These are phyloP conservation scores for Opeltia flavorubescens DNA, from an alignment of 495 filamentous ascomycete species.

Conservation along the genomic window DNA sequence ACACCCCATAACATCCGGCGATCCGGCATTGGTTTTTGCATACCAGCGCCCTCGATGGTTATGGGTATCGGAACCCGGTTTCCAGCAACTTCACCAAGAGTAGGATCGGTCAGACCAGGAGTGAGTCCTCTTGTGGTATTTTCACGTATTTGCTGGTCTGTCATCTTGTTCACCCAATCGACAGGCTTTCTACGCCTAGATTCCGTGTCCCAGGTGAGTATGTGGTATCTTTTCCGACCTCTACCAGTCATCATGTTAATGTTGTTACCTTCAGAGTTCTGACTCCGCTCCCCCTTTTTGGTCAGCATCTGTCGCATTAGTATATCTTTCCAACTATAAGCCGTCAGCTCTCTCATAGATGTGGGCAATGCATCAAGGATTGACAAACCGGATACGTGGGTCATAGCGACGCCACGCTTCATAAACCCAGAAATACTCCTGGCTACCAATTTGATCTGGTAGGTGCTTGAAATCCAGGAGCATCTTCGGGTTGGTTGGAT, in stretches of 20 bases:
- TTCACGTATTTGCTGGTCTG: background rate
- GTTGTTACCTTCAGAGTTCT: background rate
- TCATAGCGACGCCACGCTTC: background rate
- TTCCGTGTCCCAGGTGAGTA: background rate
- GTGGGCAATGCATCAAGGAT: background rate
- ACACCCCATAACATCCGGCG: no score
- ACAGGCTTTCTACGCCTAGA: no score
- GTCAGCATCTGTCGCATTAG: no score
- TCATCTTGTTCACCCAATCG: background rate
- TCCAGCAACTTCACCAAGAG: constrained; percentile 4
- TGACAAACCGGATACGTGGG: background rate
- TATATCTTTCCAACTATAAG: background rate
- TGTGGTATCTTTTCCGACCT: background rate
- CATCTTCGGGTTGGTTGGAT: background rate
- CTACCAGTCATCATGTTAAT: background rate
- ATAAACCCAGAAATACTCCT: background rate
- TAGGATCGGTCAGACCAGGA: constrained; percentile 18
- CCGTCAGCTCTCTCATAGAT: background rate
- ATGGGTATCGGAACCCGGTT: background rate
- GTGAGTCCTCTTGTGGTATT: constrained; percentile 22
- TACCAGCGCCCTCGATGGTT: background rate
- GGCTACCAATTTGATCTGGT: background rate
- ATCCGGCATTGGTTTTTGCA: no score
- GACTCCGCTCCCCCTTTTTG: background rate
- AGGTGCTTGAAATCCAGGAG: background rate